Base-by-base conservation (phyloP, 1,284 basidiomycete genomes). In the Apiotrichum montevideense region DNA sequence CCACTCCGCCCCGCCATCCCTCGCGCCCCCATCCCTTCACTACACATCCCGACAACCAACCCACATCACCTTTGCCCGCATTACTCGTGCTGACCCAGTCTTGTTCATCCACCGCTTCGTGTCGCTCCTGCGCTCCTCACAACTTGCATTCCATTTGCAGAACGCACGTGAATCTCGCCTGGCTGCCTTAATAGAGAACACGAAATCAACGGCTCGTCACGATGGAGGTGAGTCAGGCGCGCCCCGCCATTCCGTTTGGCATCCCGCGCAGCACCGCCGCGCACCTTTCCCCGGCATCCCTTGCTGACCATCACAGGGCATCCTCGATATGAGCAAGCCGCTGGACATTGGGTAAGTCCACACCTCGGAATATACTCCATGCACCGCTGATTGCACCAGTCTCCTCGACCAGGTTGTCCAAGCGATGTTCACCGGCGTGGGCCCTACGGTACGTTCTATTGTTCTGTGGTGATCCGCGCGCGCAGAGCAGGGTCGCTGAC, bases 281-380 rank as follows among this genome's bases (percentile, higher is more conserved):
- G 29, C 29, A 29, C 29, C 29, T 3, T 29, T 3, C 29, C 29
- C 29, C 29, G 29, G 29, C 29, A 29, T 29, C 29, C 3, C 29
- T 29, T 29, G 29, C 29, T 46, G 37, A 39, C 37, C 9, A 39
- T 21, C 33, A 41, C 54, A 93, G 90, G 84, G 80, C 72, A 81
- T 94, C 69, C 85, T 93, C 73, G 89, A 94, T 81, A 90, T 92
- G 79, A 85, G 85, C 66, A 81, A 82, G 69, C 88, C 91, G 52
- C 86, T 93, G 73, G 90, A 94, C 81, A 84, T 92, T 72, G 76
- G 60, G 74, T 77, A 53, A 44, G 69, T 60, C 48, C 6, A 7
- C 35, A 37, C 6, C 6, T 21, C n/a, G 5, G 4, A 13, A 4
- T 8, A 8, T 45, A 6, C 21, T 7, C 9, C 0, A 4, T 4